phyloP scores from a whole-genome alignment of 371 early-diverging fungal species.

The Circinella minor region DNA sequence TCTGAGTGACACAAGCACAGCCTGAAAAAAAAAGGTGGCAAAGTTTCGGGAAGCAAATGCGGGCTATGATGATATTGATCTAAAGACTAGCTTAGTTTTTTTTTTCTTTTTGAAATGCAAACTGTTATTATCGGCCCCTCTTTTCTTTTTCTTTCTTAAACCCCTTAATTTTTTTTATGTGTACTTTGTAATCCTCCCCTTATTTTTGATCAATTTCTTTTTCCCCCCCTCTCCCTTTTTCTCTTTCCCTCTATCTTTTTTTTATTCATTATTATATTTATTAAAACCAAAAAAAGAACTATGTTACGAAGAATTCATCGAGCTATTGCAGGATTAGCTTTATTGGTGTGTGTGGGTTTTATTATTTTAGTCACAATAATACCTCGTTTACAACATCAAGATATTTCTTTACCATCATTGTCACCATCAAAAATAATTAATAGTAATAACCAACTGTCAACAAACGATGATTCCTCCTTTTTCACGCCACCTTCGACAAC shows the following conservation, averaged over 20 bases:
- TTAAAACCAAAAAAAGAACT: neutral
- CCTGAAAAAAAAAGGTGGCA: too few relatives aligned
- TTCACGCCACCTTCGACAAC: neutral
- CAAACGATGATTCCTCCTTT: neutral
- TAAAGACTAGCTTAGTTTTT: too few relatives aligned
- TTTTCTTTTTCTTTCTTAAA: too few relatives aligned
- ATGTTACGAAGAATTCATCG: constrained; percentile 6
- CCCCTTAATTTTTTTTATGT: too few relatives aligned
- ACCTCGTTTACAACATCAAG: neutral
- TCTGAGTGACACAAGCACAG: too few relatives aligned
- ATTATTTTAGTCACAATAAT: neutral
- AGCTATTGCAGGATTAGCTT: neutral
- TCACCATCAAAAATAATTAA: neutral
- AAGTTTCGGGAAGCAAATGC: too few relatives aligned
- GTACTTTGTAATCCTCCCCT: too few relatives aligned
- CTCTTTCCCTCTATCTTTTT: neutral
- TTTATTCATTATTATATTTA: neutral
- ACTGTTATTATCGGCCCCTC: too few relatives aligned
- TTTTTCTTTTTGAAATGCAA: too few relatives aligned
- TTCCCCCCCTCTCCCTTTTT: neutral
- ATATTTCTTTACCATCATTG: neutral
- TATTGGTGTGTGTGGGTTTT: neutral
- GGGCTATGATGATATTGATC: too few relatives aligned
- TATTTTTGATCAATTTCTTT: too few relatives aligned
- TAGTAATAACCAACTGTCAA: neutral